Percentiles rank a stretch among this genome's conserved stretches.
These are phyloP conservation scores for Ambrosiella beaveri DNA, from an alignment of 2,329 filamentous ascomycete species.

Conservation along the genomic window DNA sequence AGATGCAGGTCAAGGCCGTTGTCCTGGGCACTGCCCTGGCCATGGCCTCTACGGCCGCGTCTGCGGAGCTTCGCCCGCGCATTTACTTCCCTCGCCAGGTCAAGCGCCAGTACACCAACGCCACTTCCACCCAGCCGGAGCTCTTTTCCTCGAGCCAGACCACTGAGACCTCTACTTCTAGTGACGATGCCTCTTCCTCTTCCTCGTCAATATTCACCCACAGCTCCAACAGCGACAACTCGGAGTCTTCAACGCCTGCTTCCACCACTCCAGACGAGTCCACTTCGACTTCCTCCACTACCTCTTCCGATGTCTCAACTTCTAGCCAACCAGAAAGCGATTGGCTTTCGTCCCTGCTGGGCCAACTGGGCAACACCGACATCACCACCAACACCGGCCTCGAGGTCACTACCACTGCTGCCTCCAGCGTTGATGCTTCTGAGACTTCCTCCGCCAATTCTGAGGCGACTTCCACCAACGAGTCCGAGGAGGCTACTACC, in stretches of 20 bases:
- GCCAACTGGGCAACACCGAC: background rate
- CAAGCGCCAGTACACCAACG: conserved; percentile 32
- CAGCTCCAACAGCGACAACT: background rate
- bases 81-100: conserved; percentile 42
- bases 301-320: background rate
- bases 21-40: conserved; percentile 30
- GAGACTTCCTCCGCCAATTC: background rate
- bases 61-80: conserved; percentile 29
- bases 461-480: background rate
- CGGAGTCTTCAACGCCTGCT: background rate
- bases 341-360: background rate
- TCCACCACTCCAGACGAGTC: background rate
- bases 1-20: conserved; percentile 32
- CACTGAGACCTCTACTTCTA: conserved; percentile 8
- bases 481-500: background rate
- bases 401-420: background rate
- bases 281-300: background rate
- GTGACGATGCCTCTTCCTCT: background rate
- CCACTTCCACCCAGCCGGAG: conserved; percentile 21
- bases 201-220: background rate
- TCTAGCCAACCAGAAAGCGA: background rate
- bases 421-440: background rate
- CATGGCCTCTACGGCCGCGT: conserved; percentile 28
- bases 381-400: background rate
- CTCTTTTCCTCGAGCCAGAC: conserved; percentile 14